A percentile compares a stretch with the other conserved stretches of the same genome.
Conservation (phyloP, 2,329 filamentous ascomycete species). For the Colletotrichum phormii region DNA sequence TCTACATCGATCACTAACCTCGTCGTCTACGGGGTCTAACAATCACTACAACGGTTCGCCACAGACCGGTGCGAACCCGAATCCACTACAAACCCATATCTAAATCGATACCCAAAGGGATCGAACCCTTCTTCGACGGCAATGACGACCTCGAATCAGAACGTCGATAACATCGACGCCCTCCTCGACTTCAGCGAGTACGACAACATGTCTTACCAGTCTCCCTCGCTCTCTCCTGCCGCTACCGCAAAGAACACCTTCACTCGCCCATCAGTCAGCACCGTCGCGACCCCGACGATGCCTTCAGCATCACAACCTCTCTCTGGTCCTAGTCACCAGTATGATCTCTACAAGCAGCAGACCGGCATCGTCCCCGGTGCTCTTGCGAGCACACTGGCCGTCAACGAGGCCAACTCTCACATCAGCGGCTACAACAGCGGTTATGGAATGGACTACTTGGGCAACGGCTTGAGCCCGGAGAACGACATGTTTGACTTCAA, state of each 20-base stretch:
- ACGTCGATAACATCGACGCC: constrained; percentile 66
- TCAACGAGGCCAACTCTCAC: constrained; percentile 72
- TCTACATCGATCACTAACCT: background rate
- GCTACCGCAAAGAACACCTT: constrained; percentile 65
- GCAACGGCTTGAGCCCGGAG: constrained; percentile 67
- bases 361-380: constrained; percentile 91
- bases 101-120: constrained; percentile 23
- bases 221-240: constrained; percentile 69
- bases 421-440: constrained; percentile 65
- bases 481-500: constrained; percentile 81
- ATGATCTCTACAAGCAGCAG: constrained; percentile 95
- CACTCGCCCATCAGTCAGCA: constrained; percentile 61
- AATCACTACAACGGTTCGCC: background rate
- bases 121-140: constrained; percentile 31
- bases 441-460: constrained; percentile 61
- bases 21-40: background rate
- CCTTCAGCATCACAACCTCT: constrained; percentile 68
- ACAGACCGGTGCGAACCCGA: constrained; percentile 6
- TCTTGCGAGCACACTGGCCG: constrained; percentile 80
- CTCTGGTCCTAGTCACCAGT: constrained; percentile 90
- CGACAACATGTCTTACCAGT: constrained; percentile 70
- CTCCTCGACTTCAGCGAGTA: constrained; percentile 73
- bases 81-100: background rate
- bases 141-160: constrained; percentile 56
- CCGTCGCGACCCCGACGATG: constrained; percentile 65